Base-by-base conservation (phyloP, 1,284 basidiomycete genomes). In the Gymnopus androsaceus region DNA sequence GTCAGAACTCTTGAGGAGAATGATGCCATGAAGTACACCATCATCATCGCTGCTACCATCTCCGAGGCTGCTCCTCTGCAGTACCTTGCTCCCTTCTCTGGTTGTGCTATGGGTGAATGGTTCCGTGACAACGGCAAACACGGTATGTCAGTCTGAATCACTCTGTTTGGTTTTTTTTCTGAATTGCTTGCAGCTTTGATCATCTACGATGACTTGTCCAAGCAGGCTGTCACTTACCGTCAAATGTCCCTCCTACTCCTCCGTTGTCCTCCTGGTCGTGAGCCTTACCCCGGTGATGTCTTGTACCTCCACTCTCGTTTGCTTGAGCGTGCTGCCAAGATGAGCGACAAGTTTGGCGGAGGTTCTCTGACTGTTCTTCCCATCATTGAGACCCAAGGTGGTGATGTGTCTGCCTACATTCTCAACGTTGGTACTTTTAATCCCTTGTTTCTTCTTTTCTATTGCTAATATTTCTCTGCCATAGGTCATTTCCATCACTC, bases 301-400 rank as follows among this genome's bases (percentile, higher is more conserved):
- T 97, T 97, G 92, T 98, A 99, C 87, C 88, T 99, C 67, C 96
- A 99, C 87, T 99, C 96, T 68, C 95, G 96, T 88, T 90, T 99
- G 64, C 88, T 99, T 68, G 96, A 99, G 82, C 95, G 96, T 84
- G 96, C 96, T 62, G 96, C 96, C 77, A 98, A 98, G 90, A 97
- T 99, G 93, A 96, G 90, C 85, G 93, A 98, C 67, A 92, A 91
- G 72, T 92, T 95, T 76, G 96, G 96, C 74, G 95, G 94, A 74
- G 96, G 96, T 71, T 99, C 96, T 62, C 84, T 99, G 68, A 99
- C 96, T 74, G 96, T 96, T 60, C 89, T 99, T 46, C 96, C 96
- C 70, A 95, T 99, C 79, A 99, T 99, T 76, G 96, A 99, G 84
- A 98, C 96, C 71, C 96, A 99, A 82, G 96, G 96, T 88, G 96